Evolutionary conservation across 306 rosid genomes (phyloP).

Genomic region (Vigna angularis): DNA sequence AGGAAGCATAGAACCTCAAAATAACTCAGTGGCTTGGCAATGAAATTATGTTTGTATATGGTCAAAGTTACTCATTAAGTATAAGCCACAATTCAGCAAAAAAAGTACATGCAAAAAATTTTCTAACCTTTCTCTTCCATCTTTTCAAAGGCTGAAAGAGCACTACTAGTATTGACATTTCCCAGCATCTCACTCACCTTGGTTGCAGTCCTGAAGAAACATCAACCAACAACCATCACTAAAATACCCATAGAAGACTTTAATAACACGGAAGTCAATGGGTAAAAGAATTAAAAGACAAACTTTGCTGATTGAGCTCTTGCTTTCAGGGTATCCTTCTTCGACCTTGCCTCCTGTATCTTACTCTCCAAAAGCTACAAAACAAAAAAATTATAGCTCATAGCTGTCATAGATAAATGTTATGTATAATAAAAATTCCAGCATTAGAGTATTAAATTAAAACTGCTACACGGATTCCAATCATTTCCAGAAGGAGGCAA

Average conservation of each 20-base stretch:
- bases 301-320: slow-evolving; percentile 97
- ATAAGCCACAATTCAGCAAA: slow-evolving; percentile 20
- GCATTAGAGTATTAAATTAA: slow-evolving; percentile 22
- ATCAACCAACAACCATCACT: slow-evolving; percentile 43
- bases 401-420: slow-evolving; percentile 21
- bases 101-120: slow-evolving; percentile 11
- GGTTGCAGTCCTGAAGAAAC: slow-evolving; percentile 78
- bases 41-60: not conserved
- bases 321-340: slow-evolving; percentile 94
- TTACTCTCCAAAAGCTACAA: slow-evolving; percentile 93
- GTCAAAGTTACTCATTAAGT: slow-evolving; percentile 16
- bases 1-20: slow-evolving; percentile 25
- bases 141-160: slow-evolving; percentile 94
- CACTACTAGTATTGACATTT: slow-evolving; percentile 90
- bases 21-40: slow-evolving; percentile 22
- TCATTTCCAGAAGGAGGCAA: slow-evolving; percentile 24
- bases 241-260: slow-evolving; percentile 34
- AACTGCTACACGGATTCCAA: slow-evolving; percentile 28
- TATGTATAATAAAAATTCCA: slow-evolving; percentile 4
- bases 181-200: slow-evolving; percentile 94
- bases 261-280: slow-evolving; percentile 34
- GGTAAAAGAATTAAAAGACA: slow-evolving; percentile 50
- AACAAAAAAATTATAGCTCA: slow-evolving; percentile 34
- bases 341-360: slow-evolving; percentile 92
- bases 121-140: slow-evolving; percentile 97